A percentile compares a stretch with the other conserved stretches of the same genome.
These are phyloP conservation scores for Magnolia changhungtana DNA, from an alignment of 164 flowering plant genomes.

Conservation along the genomic window DNA sequence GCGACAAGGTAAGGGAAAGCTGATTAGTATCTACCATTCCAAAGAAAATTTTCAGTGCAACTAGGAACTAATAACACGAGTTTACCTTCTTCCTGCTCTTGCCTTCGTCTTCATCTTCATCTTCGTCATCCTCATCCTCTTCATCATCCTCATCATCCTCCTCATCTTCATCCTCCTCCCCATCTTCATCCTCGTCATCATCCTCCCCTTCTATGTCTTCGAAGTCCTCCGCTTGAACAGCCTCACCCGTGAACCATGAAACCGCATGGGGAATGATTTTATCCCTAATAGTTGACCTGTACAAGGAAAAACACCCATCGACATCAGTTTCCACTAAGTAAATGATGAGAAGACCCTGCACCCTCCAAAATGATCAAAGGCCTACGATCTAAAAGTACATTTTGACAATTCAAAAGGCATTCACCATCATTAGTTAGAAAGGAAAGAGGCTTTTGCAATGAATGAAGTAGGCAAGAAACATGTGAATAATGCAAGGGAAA, in stretches of 20 bases:
- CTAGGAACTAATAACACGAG: too few species aligned
- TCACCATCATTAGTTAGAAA: too few species aligned
- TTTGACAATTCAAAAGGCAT: too few species aligned
- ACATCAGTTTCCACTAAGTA: too few species aligned
- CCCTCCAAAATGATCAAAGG: too few species aligned
- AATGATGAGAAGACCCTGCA: too few species aligned
- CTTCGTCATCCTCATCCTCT: slow-evolving; percentile 59
- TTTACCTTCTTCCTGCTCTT: slow-evolving; percentile 53
- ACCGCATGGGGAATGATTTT: slow-evolving; percentile 89
- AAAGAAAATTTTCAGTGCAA: background rate
- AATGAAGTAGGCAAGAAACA: background rate
- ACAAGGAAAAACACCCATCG: slow-evolving; percentile 1
- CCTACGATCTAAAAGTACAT: too few species aligned
- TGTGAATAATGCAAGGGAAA: background rate
- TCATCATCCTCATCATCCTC: slow-evolving; percentile 63
- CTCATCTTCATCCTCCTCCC: slow-evolving; percentile 58
- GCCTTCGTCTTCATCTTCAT: slow-evolving; percentile 55
- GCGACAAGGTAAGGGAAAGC: background rate
- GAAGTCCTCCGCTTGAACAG: slow-evolving; percentile 53
- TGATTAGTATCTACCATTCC: background rate
- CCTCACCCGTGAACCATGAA: slow-evolving; percentile 88
- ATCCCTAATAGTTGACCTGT: slow-evolving; percentile 75
- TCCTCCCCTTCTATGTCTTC: slow-evolving; percentile 46
- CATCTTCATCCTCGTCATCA: slow-evolving; percentile 62
- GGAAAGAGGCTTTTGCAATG: background rate